Percentiles rank a stretch among this genome's conserved stretches.
Evolutionary conservation across 2,329 filamentous ascomycete species (phyloP).

Genomic region (Cordyceps fumosorosea): DNA sequence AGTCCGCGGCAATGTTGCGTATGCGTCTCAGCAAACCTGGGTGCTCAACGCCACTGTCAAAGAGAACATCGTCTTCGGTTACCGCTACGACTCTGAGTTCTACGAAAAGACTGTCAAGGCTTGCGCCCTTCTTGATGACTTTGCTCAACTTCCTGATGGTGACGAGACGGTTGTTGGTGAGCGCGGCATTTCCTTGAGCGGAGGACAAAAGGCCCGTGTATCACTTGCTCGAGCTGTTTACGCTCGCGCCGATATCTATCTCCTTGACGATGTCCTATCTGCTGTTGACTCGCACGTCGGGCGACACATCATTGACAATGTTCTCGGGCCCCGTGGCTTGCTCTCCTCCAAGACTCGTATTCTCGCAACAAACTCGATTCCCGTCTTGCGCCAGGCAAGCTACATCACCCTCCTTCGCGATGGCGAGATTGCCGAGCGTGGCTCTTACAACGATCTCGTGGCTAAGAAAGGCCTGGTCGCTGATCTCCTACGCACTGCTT

Average conservation of each 20-base stretch:
- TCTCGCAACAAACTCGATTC: slow-evolving; percentile 90
- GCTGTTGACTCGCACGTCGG: slow-evolving; percentile 98
- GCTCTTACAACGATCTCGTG: slow-evolving; percentile 84
- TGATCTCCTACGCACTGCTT: slow-evolving; percentile 72
- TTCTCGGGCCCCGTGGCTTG: slow-evolving; percentile 78
- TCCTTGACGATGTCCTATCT: slow-evolving; percentile 89
- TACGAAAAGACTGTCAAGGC: slow-evolving; percentile 90
- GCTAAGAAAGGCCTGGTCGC: slow-evolving; percentile 90
- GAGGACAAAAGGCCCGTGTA: slow-evolving; percentile 91
- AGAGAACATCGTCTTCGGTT: slow-evolving; percentile 95
- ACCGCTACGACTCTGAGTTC: slow-evolving; percentile 87
- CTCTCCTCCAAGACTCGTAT: slow-evolving; percentile 83
- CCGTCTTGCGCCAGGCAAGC: slow-evolving; percentile 81
- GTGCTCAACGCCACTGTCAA: slow-evolving; percentile 97
- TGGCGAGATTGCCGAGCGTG: slow-evolving; percentile 75
- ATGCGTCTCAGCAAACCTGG: slow-evolving; percentile 90
- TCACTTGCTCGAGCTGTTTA: slow-evolving; percentile 92
- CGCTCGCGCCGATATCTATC: slow-evolving; percentile 89
- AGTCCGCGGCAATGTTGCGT: slow-evolving; percentile 76
- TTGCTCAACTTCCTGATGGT: slow-evolving; percentile 85
- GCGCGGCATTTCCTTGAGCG: slow-evolving; percentile 90
- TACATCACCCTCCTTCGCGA: slow-evolving; percentile 81
- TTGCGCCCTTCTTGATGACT: slow-evolving; percentile 86
- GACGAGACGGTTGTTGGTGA: slow-evolving; percentile 97
- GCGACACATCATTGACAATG: slow-evolving; percentile 87